Percentiles rank a stretch among this genome's conserved stretches.
These are phyloP conservation scores for Peronospora farinosa DNA, from an alignment of 352 stramenopile genomes.

Conservation along the genomic window DNA sequence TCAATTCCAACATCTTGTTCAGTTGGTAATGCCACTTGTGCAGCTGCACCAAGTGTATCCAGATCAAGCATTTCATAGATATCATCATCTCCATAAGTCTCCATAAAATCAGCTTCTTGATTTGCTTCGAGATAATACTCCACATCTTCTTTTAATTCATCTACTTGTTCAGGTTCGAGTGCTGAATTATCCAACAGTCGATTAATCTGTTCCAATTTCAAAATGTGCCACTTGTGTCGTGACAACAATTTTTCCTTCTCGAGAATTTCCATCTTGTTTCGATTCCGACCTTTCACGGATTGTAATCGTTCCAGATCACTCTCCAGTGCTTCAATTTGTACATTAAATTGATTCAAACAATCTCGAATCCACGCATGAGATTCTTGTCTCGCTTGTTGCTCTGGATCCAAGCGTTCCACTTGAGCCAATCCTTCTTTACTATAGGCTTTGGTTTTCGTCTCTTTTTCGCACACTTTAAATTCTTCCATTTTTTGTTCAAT, in stretches of 20 bases:
- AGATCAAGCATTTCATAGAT: conserved; percentile 96
- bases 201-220: conserved; percentile 97
- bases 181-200: conserved; percentile 95
- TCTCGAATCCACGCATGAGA: conserved; percentile 82
- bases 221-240: conserved; percentile 95
- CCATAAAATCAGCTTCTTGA: conserved; percentile 90
- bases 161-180: conserved; percentile 88
- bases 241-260: conserved; percentile 85
- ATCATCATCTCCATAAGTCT: conserved; percentile 86
- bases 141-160: conserved; percentile 96
- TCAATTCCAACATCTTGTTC: conserved; percentile 70
- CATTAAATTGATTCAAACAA: conserved; percentile 72
- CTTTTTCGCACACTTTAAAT: conserved; percentile 99
- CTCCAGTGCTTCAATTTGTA: conserved; percentile 86
- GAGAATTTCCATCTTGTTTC: conserved; percentile 91
- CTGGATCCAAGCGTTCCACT: conserved; percentile 88
- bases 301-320: conserved; percentile 75
- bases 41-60: conserved; percentile 77
- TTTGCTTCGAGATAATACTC: conserved; percentile 97
- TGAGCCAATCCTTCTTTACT: conserved; percentile 96
- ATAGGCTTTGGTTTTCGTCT: conserved; percentile 99
- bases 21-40: conserved; percentile 62
- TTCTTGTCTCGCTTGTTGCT: conserved; percentile 76
- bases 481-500: conserved; percentile 99
- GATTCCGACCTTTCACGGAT: conserved; percentile 90